Conservation (phyloP, 495 filamentous ascomycete genomes). For the Trichoderma gamsii region DNA sequence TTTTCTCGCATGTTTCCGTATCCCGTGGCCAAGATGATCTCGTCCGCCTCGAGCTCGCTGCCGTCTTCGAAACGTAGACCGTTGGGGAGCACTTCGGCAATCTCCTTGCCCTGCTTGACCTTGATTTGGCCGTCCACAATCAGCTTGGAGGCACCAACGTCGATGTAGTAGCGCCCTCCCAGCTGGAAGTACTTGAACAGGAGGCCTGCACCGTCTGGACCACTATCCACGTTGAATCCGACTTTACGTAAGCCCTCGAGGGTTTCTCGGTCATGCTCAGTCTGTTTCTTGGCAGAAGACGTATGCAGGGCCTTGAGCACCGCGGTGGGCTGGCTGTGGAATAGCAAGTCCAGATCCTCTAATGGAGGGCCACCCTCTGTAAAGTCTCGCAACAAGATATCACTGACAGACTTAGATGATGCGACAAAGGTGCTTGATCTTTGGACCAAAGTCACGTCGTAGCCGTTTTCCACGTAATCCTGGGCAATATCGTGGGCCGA, state of each 20-base stretch:
- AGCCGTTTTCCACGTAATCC: slow-evolving; percentile 73
- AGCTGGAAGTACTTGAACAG: slow-evolving; percentile 70
- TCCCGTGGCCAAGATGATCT: slow-evolving; percentile 78
- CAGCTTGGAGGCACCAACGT: slow-evolving; percentile 67
- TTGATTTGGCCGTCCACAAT: slow-evolving; percentile 73
- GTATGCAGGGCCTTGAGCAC: slow-evolving; percentile 51
- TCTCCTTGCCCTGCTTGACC: slow-evolving; percentile 64
- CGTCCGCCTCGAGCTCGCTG: slow-evolving; percentile 62
- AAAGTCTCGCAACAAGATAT: slow-evolving; percentile 55
- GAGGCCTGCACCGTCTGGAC: slow-evolving; percentile 59
- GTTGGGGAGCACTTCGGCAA: slow-evolving; percentile 52
- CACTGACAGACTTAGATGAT: slow-evolving; percentile 39
- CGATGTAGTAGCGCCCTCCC: slow-evolving; percentile 77
- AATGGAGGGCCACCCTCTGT: slow-evolving; percentile 53
- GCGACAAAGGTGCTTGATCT: slow-evolving; percentile 69
- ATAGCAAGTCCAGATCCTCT: slow-evolving; percentile 58
- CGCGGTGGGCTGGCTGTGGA: slow-evolving; percentile 51
- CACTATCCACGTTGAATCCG: slow-evolving; percentile 64
- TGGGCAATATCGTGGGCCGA: slow-evolving; percentile 79
- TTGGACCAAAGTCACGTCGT: slow-evolving; percentile 80
- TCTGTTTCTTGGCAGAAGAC: slow-evolving; percentile 44
- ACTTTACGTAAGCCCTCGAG: slow-evolving; percentile 57
- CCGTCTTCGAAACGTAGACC: slow-evolving; percentile 64
- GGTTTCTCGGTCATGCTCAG: slow-evolving; percentile 44
- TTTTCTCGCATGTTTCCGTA: slow-evolving; percentile 73